Percentiles rank a stretch among this genome's conserved stretches.
These are phyloP conservation scores for Triticum dicoccoides DNA, from an alignment of 176 grass and related monocot species.

Conservation along the genomic window DNA sequence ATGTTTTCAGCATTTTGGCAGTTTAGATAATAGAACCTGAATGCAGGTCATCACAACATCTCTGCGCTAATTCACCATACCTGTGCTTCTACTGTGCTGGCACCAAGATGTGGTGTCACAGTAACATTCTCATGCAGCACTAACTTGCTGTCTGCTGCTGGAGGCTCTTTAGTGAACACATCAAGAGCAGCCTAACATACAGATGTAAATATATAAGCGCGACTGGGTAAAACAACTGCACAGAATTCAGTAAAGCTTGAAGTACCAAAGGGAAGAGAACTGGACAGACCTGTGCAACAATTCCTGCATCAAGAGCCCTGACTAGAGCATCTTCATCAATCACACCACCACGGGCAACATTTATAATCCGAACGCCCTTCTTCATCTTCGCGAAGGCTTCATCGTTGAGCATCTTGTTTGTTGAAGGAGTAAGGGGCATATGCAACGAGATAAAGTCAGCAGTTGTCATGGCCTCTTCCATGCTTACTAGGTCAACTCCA, in stretches of 20 bases:
- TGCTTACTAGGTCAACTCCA: conserved; percentile 74
- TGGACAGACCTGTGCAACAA: conserved; percentile 70
- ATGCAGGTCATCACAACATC: neutral
- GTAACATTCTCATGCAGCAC: conserved; percentile 85
- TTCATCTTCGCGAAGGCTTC: conserved; percentile 80
- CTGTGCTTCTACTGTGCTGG: conserved; percentile 92
- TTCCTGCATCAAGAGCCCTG: conserved; percentile 77
- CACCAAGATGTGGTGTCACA: conserved; percentile 91
- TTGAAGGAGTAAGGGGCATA: conserved; percentile 83
- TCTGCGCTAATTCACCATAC: conserved; percentile 31
- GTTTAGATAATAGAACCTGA: neutral
- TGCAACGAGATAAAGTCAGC: conserved; percentile 84
- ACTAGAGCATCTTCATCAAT: conserved; percentile 90
- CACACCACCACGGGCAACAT: conserved; percentile 86
- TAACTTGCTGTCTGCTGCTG: conserved; percentile 67
- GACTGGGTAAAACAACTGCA: neutral
- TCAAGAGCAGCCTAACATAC: conserved; percentile 73
- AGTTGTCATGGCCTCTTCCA: conserved; percentile 63
- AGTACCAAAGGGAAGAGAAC: neutral
- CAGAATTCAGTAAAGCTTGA: neutral
- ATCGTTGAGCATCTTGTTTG: conserved; percentile 84
- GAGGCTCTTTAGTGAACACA: conserved; percentile 83
- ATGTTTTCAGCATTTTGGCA: conserved; percentile 21
- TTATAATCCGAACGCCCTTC: conserved; percentile 84
- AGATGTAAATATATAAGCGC: neutral